Percentiles rank a stretch among this genome's conserved stretches.
phyloP scores from a whole-genome alignment of 2,329 filamentous ascomycete species.

The Scytalidium sp. region DNA sequence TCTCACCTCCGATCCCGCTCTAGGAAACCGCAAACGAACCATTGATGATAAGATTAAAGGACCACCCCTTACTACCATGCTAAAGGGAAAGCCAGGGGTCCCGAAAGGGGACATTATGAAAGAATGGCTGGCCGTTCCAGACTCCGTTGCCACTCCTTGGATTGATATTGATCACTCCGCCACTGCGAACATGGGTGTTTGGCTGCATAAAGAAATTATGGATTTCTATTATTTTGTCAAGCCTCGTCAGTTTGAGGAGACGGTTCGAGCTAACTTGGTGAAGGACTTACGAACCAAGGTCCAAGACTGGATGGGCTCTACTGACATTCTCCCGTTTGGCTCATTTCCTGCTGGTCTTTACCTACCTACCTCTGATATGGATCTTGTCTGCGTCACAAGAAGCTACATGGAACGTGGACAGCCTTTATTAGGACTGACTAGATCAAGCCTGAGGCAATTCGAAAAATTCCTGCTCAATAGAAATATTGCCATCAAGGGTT shows the following conservation, averaged over 20 bases:
- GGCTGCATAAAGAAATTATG: constrained; percentile 84
- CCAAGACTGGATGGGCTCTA: constrained; percentile 38
- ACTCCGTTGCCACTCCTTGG: constrained; percentile 60
- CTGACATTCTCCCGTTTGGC: constrained; percentile 75
- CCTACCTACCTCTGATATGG: constrained; percentile 84
- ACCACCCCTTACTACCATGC: constrained; percentile 22
- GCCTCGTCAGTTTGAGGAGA: constrained; percentile 73
- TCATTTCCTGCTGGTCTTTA: constrained; percentile 84
- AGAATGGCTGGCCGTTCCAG: constrained; percentile 37
- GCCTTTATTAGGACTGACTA: constrained; percentile 36
- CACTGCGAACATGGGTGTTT: constrained; percentile 50
- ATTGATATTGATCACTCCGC: constrained; percentile 49
- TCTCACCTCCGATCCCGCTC: constrained; percentile 36
- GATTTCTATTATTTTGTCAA: constrained; percentile 86
- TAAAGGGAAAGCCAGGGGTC: constrained; percentile 13
- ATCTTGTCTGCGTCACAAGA: constrained; percentile 74
- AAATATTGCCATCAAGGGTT: constrained; percentile 53
- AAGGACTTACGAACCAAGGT: constrained; percentile 62
- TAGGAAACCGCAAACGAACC: constrained; percentile 73
- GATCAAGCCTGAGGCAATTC: constrained; percentile 54
- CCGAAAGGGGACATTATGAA: constrained; percentile 30
- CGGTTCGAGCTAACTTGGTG: constrained; percentile 70
- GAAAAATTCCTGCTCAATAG: constrained; percentile 53
- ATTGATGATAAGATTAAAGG: constrained; percentile 59
- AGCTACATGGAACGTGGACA: constrained; percentile 53